Evolutionary conservation across 2,329 filamentous ascomycete genomes (phyloP).

Genomic region (Ampelomyces quisqualis): DNA sequence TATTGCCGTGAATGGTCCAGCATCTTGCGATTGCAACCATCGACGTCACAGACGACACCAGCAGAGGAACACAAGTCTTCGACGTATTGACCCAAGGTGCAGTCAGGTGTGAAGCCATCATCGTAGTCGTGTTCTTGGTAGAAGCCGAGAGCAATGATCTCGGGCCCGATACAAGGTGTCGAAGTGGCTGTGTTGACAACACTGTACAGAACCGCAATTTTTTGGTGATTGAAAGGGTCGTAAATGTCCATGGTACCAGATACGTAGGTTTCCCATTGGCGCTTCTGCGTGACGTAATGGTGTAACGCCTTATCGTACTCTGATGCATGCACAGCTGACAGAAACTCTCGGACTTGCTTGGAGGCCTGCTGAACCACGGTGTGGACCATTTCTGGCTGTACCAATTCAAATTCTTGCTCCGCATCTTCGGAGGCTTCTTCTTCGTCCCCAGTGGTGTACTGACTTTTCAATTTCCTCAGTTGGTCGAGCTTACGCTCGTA

Average conservation of each 20-base stretch:
- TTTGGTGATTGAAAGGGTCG: slow-evolving; percentile 93
- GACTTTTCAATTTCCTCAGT: slow-evolving; percentile 78
- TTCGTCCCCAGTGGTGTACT: slow-evolving; percentile 52
- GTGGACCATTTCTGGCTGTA: slow-evolving; percentile 94
- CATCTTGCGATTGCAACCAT: slow-evolving; percentile 86
- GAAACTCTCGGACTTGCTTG: slow-evolving; percentile 84
- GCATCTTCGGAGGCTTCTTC: slow-evolving; percentile 32
- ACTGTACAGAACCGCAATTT: slow-evolving; percentile 91
- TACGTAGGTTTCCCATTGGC: slow-evolving; percentile 95
- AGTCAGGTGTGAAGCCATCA: slow-evolving; percentile 75
- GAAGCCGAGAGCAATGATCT: slow-evolving; percentile 85
- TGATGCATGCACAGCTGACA: slow-evolving; percentile 92
- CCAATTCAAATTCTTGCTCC: slow-evolving; percentile 78
- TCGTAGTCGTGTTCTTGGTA: slow-evolving; percentile 83
- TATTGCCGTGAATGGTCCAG: slow-evolving; percentile 93
- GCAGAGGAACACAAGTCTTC: slow-evolving; percentile 82
- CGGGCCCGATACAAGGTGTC: slow-evolving; percentile 88
- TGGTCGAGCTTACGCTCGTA: slow-evolving; percentile 83
- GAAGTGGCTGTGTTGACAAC: slow-evolving; percentile 91
- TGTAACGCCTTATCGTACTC: slow-evolving; percentile 95
- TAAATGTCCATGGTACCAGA: slow-evolving; percentile 86
- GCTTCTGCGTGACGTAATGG: slow-evolving; percentile 89
- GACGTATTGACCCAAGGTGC: slow-evolving; percentile 90
- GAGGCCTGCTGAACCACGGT: slow-evolving; percentile 76
- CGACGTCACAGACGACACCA: slow-evolving; percentile 74